Conservation (phyloP, 1,284 basidiomycete species). For the Puccinia hordei region DNA sequence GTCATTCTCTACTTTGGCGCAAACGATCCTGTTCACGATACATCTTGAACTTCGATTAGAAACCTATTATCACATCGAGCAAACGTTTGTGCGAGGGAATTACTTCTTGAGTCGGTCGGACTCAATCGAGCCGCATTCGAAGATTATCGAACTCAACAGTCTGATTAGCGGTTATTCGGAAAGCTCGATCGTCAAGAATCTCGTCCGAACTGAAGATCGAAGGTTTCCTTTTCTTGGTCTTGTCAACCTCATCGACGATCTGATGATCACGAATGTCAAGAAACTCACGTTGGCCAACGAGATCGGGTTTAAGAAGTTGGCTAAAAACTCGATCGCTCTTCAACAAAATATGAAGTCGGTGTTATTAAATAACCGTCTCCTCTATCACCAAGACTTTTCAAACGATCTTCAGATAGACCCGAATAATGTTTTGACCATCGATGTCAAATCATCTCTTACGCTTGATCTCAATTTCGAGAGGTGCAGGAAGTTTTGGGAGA, state of each 20-base stretch:
- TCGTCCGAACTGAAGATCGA: conserved; percentile 63
- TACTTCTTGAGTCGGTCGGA: conserved; percentile 62
- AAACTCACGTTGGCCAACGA: conserved; percentile 72
- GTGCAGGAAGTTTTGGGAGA: conserved; percentile 76
- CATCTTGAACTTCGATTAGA: conserved; percentile 85
- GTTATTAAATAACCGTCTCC: conserved; percentile 60
- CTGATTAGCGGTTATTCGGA: conserved; percentile 74
- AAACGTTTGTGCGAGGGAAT: conserved; percentile 25
- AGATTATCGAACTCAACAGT: conserved; percentile 82
- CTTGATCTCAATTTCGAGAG: conserved; percentile 71
- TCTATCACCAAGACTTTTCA: conserved; percentile 46
- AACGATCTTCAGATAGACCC: conserved; percentile 62
- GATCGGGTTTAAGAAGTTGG: conserved; percentile 82
- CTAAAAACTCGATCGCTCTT: conserved; percentile 84
- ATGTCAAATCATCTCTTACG: background rate
- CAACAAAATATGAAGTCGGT: conserved; percentile 84
- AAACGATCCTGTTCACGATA: conserved; percentile 83
- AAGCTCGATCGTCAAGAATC: conserved; percentile 68
- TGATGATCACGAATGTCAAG: conserved; percentile 75
- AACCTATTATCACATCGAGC: conserved; percentile 76
- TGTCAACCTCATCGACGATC: conserved; percentile 79
- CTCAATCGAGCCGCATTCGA: conserved; percentile 83
- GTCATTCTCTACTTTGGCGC: conserved; percentile 84
- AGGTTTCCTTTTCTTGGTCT: conserved; percentile 77
- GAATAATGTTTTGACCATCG: conserved; percentile 57